Percentiles rank a stretch among this genome's conserved stretches.
phyloP scores from a whole-genome alignment of 208 protist species.

The Acanthamoeba castellanii region DNA sequence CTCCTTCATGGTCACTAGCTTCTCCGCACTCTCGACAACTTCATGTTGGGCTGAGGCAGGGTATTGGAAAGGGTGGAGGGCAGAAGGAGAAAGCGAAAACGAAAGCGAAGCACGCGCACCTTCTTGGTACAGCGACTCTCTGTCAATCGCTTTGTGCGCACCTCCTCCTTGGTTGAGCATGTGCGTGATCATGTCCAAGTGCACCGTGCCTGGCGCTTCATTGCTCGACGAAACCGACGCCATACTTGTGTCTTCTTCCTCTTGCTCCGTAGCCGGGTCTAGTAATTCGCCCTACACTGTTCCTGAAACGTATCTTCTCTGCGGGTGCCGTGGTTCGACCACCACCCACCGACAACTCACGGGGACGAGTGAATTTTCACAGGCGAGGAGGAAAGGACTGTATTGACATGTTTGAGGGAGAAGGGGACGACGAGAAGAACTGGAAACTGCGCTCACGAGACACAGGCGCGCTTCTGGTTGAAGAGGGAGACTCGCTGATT shows the following conservation, averaged over 20 bases:
- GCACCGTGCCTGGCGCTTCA: background rate
- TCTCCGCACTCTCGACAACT: background rate
- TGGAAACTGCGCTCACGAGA: background rate
- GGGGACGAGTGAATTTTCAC: background rate
- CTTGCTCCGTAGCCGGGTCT: too few species aligned
- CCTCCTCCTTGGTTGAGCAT: constrained; percentile 18
- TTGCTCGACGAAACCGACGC: background rate
- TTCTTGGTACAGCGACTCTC: background rate
- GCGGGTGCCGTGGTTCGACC: background rate
- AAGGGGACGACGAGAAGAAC: background rate
- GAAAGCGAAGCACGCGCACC: background rate
- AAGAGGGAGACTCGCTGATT: constrained; percentile 6
- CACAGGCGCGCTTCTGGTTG: constrained; percentile 21
- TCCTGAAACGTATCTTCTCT: background rate
- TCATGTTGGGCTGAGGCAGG: background rate
- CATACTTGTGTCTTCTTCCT: background rate
- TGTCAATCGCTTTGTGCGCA: constrained; percentile 8
- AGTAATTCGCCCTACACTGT: background rate
- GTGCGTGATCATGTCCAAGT: background rate
- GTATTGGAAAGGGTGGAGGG: background rate
- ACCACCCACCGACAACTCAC: background rate
- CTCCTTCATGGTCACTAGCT: background rate
- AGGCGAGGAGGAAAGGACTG: background rate
- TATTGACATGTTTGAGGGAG: background rate
- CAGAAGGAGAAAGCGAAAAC: background rate